Base-by-base conservation (phyloP, 2,329 filamentous ascomycete genomes). In the Samsoniella hepiali region DNA sequence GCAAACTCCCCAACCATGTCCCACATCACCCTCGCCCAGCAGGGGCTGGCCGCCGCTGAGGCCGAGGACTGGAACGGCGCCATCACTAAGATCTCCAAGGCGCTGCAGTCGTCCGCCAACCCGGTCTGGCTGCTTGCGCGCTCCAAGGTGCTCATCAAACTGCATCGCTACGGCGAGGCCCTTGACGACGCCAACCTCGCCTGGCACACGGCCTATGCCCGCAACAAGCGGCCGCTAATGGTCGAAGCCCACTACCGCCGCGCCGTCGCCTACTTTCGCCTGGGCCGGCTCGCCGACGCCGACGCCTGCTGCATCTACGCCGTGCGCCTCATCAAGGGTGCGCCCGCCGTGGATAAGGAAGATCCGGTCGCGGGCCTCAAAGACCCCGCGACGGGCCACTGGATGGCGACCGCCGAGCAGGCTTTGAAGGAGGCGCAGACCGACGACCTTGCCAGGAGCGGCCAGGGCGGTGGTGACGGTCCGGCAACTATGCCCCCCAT, bases 121-220 rank as follows among this genome's bases (percentile, higher is more conserved):
- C 90, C 91, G 1, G 78, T 84, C 56, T 97, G 95, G 85, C 89
- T 94, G 66, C 85, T 95, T 66, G 87, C 90, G 68, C 91, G 94
- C 27, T 90, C 92, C 5, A 92, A 88, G 49, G 91, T 91, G 45
- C 88, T 93, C 72, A 83, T 91, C 57, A 85, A 90, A 64, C 80
- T 83, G 2, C 80, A 81, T 67, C 79, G 86, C 58, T 82, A 85
- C 63, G 79, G 85, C 2, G 81, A 84, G 29, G 90, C 92, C 1
- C 83, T 95, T 51, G 79, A 78, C 45, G 90, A 93, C 74, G 87
- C 89, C 44, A 86, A 92, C 66, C 81, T 82, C 55, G 90, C 88
- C 3, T 83, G 90, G 60, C 76, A 82, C 44, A 77, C 82, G 4
- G 89, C 88, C 3, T 79, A 78, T 32, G 82, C 88, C 66, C 89